Conservation (phyloP, 2,329 filamentous ascomycete genomes). For the Colletotrichum godetiae region DNA sequence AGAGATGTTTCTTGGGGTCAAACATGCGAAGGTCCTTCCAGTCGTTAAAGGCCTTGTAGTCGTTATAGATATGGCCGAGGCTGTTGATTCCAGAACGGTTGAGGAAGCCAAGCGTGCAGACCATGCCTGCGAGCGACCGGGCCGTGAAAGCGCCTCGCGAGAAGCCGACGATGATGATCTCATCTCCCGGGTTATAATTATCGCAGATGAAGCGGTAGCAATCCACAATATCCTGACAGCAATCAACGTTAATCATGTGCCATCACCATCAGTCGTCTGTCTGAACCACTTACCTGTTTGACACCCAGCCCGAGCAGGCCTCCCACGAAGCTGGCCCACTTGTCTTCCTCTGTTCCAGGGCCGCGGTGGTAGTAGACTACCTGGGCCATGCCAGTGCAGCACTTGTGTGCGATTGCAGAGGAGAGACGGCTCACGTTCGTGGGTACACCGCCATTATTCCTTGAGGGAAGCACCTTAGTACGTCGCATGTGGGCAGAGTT, state of each 20-base stretch:
- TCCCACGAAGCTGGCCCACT: slow-evolving; percentile 38
- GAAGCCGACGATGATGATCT: slow-evolving; percentile 51
- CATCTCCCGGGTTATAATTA: slow-evolving; percentile 47
- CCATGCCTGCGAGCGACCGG: slow-evolving; percentile 44
- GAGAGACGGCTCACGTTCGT: slow-evolving; percentile 49
- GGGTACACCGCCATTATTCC: slow-evolving; percentile 6
- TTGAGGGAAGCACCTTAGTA: not conserved
- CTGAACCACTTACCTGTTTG: slow-evolving; percentile 16
- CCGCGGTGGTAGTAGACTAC: slow-evolving; percentile 51
- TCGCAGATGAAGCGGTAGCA: slow-evolving; percentile 50
- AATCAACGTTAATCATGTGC: not conserved
- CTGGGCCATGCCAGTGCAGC: slow-evolving; percentile 45
- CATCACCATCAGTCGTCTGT: too few species aligned
- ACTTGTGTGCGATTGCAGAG: slow-evolving; percentile 43
- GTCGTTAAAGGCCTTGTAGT: slow-evolving; percentile 31
- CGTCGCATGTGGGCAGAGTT: fast-evolving
- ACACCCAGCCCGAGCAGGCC: slow-evolving; percentile 42
- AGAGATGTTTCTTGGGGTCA: slow-evolving; percentile 12
- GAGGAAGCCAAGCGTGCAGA: slow-evolving; percentile 35
- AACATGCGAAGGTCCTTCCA: slow-evolving; percentile 7
- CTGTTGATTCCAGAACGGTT: slow-evolving; percentile 30
- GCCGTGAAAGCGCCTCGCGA: slow-evolving; percentile 51
- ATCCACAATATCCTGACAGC: slow-evolving; percentile 46
- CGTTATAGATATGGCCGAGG: slow-evolving; percentile 32
- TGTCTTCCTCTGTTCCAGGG: slow-evolving; percentile 43